A percentile compares a stretch with the other conserved stretches of the same genome.
Evolutionary conservation across 805 yeast species (phyloP).

Genomic region (Diddensiella caesifluorescens): DNA sequence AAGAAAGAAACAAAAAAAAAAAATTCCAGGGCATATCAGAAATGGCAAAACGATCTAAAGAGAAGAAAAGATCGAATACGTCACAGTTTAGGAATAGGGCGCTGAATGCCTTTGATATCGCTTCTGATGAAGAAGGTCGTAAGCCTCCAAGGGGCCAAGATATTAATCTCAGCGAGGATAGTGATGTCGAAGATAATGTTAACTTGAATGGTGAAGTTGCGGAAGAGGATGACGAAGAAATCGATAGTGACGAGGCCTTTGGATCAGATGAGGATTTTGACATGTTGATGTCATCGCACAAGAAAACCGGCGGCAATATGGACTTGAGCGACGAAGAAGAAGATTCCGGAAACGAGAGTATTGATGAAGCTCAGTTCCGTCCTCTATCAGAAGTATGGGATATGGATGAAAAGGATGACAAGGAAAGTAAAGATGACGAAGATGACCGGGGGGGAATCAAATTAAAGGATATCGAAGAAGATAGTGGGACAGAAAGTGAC

Average conservation of each 20-base stretch:
- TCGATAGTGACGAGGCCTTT: conserved; percentile 83
- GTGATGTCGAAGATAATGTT: conserved; percentile 26
- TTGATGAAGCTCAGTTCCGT: conserved; percentile 70
- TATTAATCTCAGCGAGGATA: conserved; percentile 33
- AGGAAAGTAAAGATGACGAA: conserved; percentile 19
- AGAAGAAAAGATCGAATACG: conserved; percentile 6
- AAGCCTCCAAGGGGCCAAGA: conserved; percentile 29
- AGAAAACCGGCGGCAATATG: conserved; percentile 31
- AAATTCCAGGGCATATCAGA: too few species aligned
- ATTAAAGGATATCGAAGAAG: conserved; percentile 24
- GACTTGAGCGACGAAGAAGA: conserved; percentile 41
- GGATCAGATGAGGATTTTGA: conserved; percentile 68
- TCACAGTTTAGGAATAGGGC: conserved; percentile 33
- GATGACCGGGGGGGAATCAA: conserved; percentile 22
- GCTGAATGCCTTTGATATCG: conserved; percentile 48
- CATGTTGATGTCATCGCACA: conserved; percentile 6
- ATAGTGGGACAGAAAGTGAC: conserved; percentile 6
- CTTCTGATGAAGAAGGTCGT: conserved; percentile 37
- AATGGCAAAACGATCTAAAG: conserved; percentile 11
- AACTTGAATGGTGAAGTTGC: conserved; percentile 29
- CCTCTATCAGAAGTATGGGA: conserved; percentile 90
- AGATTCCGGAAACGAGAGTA: conserved; percentile 63
- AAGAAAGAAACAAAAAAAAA: too few species aligned
- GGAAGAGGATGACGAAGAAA: conserved; percentile 39
- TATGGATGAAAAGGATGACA: conserved; percentile 47